Evolutionary conservation across 2,329 filamentous ascomycete species (phyloP).

Genomic region (Mycogone perniciosa): DNA sequence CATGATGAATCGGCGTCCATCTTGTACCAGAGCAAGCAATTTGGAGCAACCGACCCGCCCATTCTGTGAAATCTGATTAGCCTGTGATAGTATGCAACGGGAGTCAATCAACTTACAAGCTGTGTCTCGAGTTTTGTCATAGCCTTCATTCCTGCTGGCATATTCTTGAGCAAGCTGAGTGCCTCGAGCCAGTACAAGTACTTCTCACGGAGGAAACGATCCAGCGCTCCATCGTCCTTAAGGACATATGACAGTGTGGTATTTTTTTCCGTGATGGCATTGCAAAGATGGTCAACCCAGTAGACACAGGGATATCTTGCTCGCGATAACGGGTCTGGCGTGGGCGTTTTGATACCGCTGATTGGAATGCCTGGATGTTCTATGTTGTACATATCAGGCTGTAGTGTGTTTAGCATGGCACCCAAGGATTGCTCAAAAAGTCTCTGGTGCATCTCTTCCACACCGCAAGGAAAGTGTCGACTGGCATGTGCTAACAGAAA

Average conservation of each 20-base stretch:
- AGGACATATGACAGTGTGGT: background rate
- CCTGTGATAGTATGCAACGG: background rate
- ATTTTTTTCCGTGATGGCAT: background rate
- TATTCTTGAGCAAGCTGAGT: slow-evolving; percentile 27
- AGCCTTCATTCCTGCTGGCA: slow-evolving; percentile 16
- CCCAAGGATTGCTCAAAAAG: background rate
- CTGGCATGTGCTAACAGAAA: slow-evolving; percentile 23
- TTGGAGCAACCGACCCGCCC: background rate
- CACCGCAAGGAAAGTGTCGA: slow-evolving; percentile 26
- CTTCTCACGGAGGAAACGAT: slow-evolving; percentile 30
- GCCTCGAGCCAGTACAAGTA: slow-evolving; percentile 39
- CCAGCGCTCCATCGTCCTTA: slow-evolving; percentile 18
- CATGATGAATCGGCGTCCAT: slow-evolving; percentile 24
- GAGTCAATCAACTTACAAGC: background rate
- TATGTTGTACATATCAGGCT: slow-evolving; percentile 22
- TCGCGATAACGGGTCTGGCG: slow-evolving; percentile 10
- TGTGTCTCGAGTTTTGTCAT: slow-evolving; percentile 9
- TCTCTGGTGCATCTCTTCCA: background rate
- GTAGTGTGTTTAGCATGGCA: slow-evolving; percentile 8
- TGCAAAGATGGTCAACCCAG: slow-evolving; percentile 18
- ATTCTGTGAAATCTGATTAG: background rate
- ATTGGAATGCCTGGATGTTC: background rate
- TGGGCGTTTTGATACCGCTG: slow-evolving; percentile 2
- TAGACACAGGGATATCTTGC: slow-evolving; percentile 16
- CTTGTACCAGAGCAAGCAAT: slow-evolving; percentile 17